Base-by-base conservation (phyloP, 768 basidiomycete genomes). In the Roridomyces roridus region DNA sequence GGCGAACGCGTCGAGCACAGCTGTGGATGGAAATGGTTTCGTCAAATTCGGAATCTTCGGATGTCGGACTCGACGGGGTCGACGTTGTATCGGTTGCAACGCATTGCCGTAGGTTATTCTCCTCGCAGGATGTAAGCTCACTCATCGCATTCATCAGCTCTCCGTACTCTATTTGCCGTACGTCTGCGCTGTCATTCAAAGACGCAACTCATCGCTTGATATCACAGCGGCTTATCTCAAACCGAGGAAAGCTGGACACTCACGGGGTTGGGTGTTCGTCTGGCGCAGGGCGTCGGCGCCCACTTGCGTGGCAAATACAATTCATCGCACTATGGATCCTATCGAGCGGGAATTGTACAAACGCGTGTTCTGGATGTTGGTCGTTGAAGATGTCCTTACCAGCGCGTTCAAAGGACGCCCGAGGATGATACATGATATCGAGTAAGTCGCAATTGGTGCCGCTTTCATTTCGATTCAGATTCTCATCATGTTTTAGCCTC, bases 21-120 rank as follows among this genome's bases (percentile, higher is more conserved):
- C 14, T 68, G 77, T 34, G 86, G 85, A 1, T 88, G 85, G 84
- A 79, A 80, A 64, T 89, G 79, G 67, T 83, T 84, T 58, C 64
- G 71, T 21, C 86, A 88, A 67, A 81, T 91, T 6, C 80, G 86
- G 46, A 77, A 83, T 54, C 34, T 51, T 3, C 40, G 34, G 12
- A n/a, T 41, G 7, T 35, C 23, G 5, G 26, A 25, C 2, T 34
- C 50, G 21, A 20, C 41, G 10, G 18, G 24, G 21, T 29, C 50
- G 4, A 31, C 41, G 8, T 18, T 51, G 41, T n/a, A 23, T 28
- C 50, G 18, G 6, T 31, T 51, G 29, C 50, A 51, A 20, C 24
- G 31, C 20, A 43, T 51, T 24, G 29, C 14, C 11, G 41, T 51
- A 31, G 12, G 50, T 25, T 14, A 17, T 8, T 34, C 1, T 42